Evolutionary conservation across 345 rosid species (phyloP), one percentile per base, ranked within the genome.

Genomic region (Ceriops tagal): DNA sequence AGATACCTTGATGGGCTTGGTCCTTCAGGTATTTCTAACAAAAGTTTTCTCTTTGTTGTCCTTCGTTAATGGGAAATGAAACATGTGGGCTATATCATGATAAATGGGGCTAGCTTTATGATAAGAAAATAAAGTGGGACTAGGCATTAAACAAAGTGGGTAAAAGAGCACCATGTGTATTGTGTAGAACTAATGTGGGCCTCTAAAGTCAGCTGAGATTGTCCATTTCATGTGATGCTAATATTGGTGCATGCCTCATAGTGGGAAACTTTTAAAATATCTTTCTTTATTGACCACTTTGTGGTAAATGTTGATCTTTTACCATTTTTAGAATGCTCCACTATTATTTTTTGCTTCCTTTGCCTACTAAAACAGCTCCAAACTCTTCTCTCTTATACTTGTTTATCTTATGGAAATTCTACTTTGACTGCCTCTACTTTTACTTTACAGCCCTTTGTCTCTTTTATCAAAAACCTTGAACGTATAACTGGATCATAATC

Each of bases 1-100:
- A 84, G 87, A 79, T 86, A 84, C 75, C 84, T 90, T 35, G 98
- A 95, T 80, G 99, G 99, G 61, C 67, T 76, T 73, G 93, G 96
- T 39, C 97, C 97, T 83, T 80, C 96, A 79, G 99, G 98, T 95
- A 89, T 35, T 71, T 69, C 35, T 77, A 28, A 9, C 61, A 65
- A 58, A 69, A 51, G 39, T 61, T 52, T 24, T 75, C 61, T 5
- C 15, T 24, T 64, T 62, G 35, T 5, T 66, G 18, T 66, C 32
- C 58, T 7, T 64, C 21, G 32, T 62, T 69, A 22, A 46, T 62
- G 11, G 32, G 51, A n/a, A 35, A 43, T 61, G 63, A 46, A 52
- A 55, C 28, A 15, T 28, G 57, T 43, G 63, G 46, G 9, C 66
- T 62, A 37, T 58, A 39, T 64, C 61, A 53, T 53, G 47, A 46